Base-by-base conservation (phyloP, 2,329 filamentous ascomycete species). In the Ramularia endophylla region DNA sequence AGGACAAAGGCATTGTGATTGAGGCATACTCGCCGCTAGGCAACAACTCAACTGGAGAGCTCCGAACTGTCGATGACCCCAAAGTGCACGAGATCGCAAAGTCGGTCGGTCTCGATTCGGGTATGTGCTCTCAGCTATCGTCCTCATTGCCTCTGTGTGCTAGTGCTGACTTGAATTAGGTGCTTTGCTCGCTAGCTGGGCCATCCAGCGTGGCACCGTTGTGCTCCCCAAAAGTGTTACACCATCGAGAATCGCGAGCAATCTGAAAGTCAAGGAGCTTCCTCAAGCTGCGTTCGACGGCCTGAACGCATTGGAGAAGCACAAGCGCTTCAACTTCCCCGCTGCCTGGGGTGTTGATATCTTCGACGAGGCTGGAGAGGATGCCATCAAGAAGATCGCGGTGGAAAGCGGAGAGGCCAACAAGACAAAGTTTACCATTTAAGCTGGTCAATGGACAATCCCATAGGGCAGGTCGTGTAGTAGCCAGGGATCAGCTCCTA, bases 311-410 rank as follows among this genome's bases (percentile, higher is more conserved):
- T 51, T 71, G 16, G 67, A 71, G 52, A 58, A 59, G 38, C 61
- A 68, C 38, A 67, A 69, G 57, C 52, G 69, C 0, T 70, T 67
- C 52, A 71, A 71, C 51, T 64, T 64, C 45, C 66, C 65, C 12
- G 52, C 58, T 4, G 48, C 59, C 9, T 71, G 66, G 69, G 70
- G 68, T 0, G 62, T 60, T 30, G 66, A 71, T 47, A 69, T 71
- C 19, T 72, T 71, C 44, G 62, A 66, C 17, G 67, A 71, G 53
- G 49, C 63, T 0, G 62, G 64, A 1, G 63, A 68, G 15, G 63
- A 62, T 3, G 53, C 59, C 27, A 58, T 64, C 4, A 61, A 60
- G 53, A 50, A 55, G 15, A 52, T 59, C 34, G 65, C 63, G 8
- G 45, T 37, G 37, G 63, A 64, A 22, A 51, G 57, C 5, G 65